phyloP scores from a whole-genome alignment of 352 stramenopile species.

The Phytophthora melonis region DNA sequence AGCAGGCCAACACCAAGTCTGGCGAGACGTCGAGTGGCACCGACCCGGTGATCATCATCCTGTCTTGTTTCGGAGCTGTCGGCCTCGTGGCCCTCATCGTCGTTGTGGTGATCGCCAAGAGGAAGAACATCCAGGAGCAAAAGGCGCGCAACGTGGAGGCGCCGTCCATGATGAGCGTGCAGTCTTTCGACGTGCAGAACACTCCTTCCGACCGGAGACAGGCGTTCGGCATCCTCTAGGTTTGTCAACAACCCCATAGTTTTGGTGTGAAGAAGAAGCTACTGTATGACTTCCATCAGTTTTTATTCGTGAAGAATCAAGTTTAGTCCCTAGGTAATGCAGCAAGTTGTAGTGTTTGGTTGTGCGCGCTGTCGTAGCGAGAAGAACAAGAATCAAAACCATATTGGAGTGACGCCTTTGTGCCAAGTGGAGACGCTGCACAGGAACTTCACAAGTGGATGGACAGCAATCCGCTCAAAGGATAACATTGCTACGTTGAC shows the following conservation, averaged over 20 bases:
- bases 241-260: background rate
- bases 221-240: slow-evolving; percentile 36
- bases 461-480: no score
- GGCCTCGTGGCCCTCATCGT: slow-evolving; percentile 39
- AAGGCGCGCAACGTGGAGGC: slow-evolving; percentile 38
- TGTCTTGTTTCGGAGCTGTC: slow-evolving; percentile 33
- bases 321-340: background rate
- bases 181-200: slow-evolving; percentile 38
- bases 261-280: slow-evolving; percentile 9
- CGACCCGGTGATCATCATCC: slow-evolving; percentile 38
- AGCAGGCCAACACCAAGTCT: slow-evolving; percentile 39
- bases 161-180: slow-evolving; percentile 34
- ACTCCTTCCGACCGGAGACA: slow-evolving; percentile 35
- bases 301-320: slow-evolving; percentile 25
- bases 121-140: slow-evolving; percentile 38
- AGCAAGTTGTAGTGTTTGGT: slow-evolving; percentile 3
- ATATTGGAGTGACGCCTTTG: slow-evolving; percentile 15
- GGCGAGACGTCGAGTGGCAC: slow-evolving; percentile 16
- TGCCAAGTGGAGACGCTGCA: background rate
- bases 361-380: slow-evolving; percentile 6
- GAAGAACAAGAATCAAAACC: slow-evolving; percentile 45
- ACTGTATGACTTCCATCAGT: slow-evolving; percentile 34
- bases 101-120: slow-evolving; percentile 38
- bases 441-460: background rate
- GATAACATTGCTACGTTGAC: background rate